Evolutionary conservation across 2,329 filamentous ascomycete species (phyloP).

Genomic region (Coleophoma eucalyptorum): DNA sequence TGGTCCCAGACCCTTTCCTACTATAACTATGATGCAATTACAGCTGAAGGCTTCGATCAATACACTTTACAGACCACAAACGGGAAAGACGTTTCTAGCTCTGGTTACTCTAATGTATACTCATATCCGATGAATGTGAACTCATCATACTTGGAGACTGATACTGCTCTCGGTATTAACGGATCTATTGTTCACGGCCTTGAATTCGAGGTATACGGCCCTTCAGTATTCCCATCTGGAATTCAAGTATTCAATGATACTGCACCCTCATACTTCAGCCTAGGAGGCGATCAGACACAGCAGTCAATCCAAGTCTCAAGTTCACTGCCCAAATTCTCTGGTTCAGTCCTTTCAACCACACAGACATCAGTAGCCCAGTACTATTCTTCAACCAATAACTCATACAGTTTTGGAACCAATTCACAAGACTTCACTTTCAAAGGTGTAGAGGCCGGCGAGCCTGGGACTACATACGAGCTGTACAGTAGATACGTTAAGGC

Average conservation of each 20-base stretch:
- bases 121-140: constrained; percentile 11
- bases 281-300: background rate
- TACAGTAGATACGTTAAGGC: background rate
- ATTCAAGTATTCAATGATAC: background rate
- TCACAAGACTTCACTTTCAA: background rate
- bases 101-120: constrained; percentile 7
- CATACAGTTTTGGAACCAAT: background rate
- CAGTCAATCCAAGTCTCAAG: background rate
- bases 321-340: background rate
- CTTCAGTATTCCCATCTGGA: background rate
- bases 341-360: background rate
- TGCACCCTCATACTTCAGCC: background rate
- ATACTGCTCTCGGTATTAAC: background rate
- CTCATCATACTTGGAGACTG: background rate
- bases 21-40: constrained; percentile 46
- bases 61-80: constrained; percentile 42
- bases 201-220: background rate
- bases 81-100: constrained; percentile 28
- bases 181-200: background rate
- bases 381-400: background rate
- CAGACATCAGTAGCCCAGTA: background rate
- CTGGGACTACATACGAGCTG: background rate
- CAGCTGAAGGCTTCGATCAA: constrained; percentile 49
- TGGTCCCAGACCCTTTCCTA: constrained; percentile 58
- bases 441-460: background rate